Base-by-base conservation (phyloP, 179 eudicot species). In the Carnegiea gigantea region DNA sequence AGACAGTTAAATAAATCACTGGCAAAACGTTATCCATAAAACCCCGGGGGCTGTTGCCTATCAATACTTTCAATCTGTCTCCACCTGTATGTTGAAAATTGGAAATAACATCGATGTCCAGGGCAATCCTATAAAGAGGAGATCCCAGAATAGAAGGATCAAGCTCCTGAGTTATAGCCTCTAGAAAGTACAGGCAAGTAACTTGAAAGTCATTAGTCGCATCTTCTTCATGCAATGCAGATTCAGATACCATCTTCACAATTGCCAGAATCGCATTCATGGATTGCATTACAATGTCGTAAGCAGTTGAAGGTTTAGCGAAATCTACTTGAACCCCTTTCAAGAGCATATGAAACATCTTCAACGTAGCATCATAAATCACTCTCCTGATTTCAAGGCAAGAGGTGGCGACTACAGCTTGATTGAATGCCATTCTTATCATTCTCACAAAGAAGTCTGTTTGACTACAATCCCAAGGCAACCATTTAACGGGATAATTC, bases 91-190 rank as follows among this genome's bases (percentile, higher is more conserved):
- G 53, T 78, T 83, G 84, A 70, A 85, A 87, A 18, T 77, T 75
- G 36, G 79, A 79, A 33, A 86, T 75, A 82, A 53, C 84, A 77
- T 88, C 85, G 38, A 86, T 77, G 78, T 91, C 91, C 77, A 90
- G 59, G 30, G 88, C 84, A 83, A 93, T 81, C 85, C 88, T 91
- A 85, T 95, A 92, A 70, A 91, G 90, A 79, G 94, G 91, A 68
- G 95, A 95, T 70, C 90, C 87, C 77, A 95, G 83, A 48, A 87
- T 85, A 64, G 92, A 89, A 57, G 94, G 86, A 76, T 90, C 93
- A 72, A 95, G 84, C 83, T 88, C 96, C 83, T 89, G 89, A 77
- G 78, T 79, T 38, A 89, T 86, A 83, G 83, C 87, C 80, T 87
- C 88, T 28, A 91, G 73, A 82, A 90, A 85, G 48, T 80, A 85